Evolutionary conservation across 495 filamentous ascomycete species (phyloP).

Genomic region (Penicillium desertorum): DNA sequence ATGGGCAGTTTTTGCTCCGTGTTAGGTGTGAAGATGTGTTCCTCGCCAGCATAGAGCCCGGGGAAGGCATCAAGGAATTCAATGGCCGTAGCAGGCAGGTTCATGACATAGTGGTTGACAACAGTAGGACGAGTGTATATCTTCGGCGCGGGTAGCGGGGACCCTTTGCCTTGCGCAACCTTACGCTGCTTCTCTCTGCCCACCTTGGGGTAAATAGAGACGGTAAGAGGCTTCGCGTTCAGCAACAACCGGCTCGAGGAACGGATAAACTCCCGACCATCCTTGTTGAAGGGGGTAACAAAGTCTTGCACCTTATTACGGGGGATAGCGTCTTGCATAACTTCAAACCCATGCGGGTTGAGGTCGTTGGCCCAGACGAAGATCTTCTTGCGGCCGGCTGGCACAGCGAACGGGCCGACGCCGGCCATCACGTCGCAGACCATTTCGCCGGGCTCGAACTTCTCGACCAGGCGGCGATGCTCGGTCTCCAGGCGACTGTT

Average conservation of each 20-base stretch:
- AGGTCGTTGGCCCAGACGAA: slow-evolving; percentile 98
- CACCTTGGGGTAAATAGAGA: slow-evolving; percentile 40
- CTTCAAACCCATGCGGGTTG: slow-evolving; percentile 81
- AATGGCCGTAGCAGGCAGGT: slow-evolving; percentile 85
- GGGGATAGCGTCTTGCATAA: slow-evolving; percentile 65
- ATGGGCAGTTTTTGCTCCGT: slow-evolving; percentile 64
- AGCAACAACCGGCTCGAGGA: slow-evolving; percentile 63
- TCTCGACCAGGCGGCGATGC: slow-evolving; percentile 73
- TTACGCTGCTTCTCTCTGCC: slow-evolving; percentile 28
- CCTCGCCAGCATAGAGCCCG: slow-evolving; percentile 71
- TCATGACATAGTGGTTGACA: slow-evolving; percentile 93
- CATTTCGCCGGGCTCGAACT: slow-evolving; percentile 81
- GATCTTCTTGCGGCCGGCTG: slow-evolving; percentile 83
- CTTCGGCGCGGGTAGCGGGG: slow-evolving; percentile 38
- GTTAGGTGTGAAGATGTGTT: slow-evolving; percentile 62
- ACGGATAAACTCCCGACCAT: slow-evolving; percentile 79
- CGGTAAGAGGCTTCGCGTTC: slow-evolving; percentile 45
- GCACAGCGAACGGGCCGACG: slow-evolving; percentile 91
- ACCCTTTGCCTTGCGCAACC: slow-evolving; percentile 18
- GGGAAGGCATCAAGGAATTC: slow-evolving; percentile 83
- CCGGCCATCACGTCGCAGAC: slow-evolving; percentile 98
- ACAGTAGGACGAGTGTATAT: slow-evolving; percentile 58
- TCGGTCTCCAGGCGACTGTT: slow-evolving; percentile 88
- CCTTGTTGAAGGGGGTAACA: slow-evolving; percentile 73
- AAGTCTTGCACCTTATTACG: slow-evolving; percentile 79